Evolutionary conservation across 2,329 filamentous ascomycete genomes (phyloP).

Genomic region (Colletotrichum sp.): DNA sequence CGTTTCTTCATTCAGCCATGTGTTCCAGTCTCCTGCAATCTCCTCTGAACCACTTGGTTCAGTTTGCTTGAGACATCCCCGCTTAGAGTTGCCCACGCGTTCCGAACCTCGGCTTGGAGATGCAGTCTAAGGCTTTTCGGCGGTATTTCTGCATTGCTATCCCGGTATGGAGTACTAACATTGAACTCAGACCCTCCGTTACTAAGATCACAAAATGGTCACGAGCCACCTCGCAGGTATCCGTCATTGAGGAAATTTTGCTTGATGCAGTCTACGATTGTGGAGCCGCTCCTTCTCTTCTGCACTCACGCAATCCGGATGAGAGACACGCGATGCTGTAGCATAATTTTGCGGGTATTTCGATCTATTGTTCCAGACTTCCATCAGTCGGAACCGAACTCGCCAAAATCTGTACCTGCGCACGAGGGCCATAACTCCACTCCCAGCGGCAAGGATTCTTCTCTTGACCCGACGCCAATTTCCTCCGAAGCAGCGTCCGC

Average conservation of each 20-base stretch:
- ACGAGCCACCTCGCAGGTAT: slow-evolving; percentile 39
- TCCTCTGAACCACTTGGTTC: not conserved
- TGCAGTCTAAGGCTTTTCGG: not conserved
- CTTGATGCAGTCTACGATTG: slow-evolving; percentile 75
- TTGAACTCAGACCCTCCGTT: slow-evolving; percentile 35
- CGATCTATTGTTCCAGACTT: slow-evolving; percentile 86
- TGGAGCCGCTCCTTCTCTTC: slow-evolving; percentile 90
- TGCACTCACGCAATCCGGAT: slow-evolving; percentile 90
- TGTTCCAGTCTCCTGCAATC: not conserved
- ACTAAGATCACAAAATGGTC: slow-evolving; percentile 30
- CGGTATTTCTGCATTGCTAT: not conserved
- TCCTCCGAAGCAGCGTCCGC: slow-evolving; percentile 61
- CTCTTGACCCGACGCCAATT: slow-evolving; percentile 50
- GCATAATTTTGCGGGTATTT: slow-evolving; percentile 85
- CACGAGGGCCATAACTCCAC: slow-evolving; percentile 29
- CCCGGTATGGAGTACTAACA: not conserved
- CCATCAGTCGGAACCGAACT: slow-evolving; percentile 32
- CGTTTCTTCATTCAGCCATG: not conserved
- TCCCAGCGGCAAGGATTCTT: slow-evolving; percentile 8
- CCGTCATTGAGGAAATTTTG: slow-evolving; percentile 82
- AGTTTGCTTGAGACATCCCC: not conserved
- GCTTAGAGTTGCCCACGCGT: not conserved
- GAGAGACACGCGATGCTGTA: slow-evolving; percentile 87
- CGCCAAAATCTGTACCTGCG: slow-evolving; percentile 27
- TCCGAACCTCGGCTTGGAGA: not conserved